Evolutionary conservation across 2,329 filamentous ascomycete species (phyloP), one percentile per base, ranked within the genome.

Genomic region (Ascochyta clinopodiicola): DNA sequence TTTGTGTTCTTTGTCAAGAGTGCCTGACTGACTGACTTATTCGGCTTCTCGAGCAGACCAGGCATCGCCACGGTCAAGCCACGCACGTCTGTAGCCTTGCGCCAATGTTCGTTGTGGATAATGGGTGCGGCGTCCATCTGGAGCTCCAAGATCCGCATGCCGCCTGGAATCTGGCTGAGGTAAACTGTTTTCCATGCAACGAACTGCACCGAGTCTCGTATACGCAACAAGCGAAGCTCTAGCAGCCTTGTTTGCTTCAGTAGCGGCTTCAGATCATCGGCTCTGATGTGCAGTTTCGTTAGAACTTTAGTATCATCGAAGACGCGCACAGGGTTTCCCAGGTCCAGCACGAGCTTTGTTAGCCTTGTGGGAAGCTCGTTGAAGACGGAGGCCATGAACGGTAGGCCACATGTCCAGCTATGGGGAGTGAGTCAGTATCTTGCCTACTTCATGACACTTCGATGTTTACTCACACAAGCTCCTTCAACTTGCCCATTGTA

Each of bases 111-210:
- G n/a, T 52, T 25, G 9, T 69, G 70, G 4, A 70, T 61, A 12
- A 74, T 58, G 12, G 72, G 71, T 3, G 51, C 42, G 8, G 34
- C 38, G 1, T 62, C 60, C 72, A 75, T 75, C 25, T 62, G 57
- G 0, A 75, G 57, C 9, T 75, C 71, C 0, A 71, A 55, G 1
- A 66, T 49, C 2, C 49, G 44, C 61, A 75, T 68, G 6, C 60
- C 60, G 2, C 51, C 48, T 2, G 61, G 52, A 15, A 50, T 42
- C 5, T 52, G 27, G 52, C 70, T 74, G 29, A 63, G 60, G 42
- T 63, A 74, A 17, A 72, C 61, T 10, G 69, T 60, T 55, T 70
- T 70, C 72, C 72, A 75, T 5, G 71, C 53, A 25, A 71, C 52
- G 2, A 60, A 53, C 47, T 75, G 71, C 24, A 64, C 49, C 0